Base-by-base conservation (phyloP, 2,329 filamentous ascomycete species). In the Talaromyces sp. region DNA sequence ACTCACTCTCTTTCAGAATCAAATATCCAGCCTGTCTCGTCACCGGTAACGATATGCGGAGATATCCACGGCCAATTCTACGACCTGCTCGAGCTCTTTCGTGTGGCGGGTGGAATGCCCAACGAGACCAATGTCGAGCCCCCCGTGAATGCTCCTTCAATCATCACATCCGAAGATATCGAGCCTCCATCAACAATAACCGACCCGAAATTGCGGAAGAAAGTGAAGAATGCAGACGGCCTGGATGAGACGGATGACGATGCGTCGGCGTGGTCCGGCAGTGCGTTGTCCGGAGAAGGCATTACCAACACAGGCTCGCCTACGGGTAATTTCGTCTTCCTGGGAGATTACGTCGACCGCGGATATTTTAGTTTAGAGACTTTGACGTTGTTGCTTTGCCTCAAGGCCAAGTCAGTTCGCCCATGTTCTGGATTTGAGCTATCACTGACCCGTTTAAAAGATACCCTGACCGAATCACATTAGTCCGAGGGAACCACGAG, bases 11-110 rank as follows among this genome's bases (percentile, higher is more conserved):
- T 38, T 12, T 10, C 67, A 95, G 94, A 99, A 79, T 97, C 92
- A 65, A 99, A 99, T 74, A 97, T 99, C 62, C 94, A 97, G 75
- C 94, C 94, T n/a, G 93, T 99, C 21, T 87, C 89, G 58, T 96
- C 94, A 0, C 94, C 94, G 7, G 94, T 99, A 64, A 99, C 94
- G 5, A 89, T 99, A 64, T 97, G 94, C 72, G 94, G 94, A 72
- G 94, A 99, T 74, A 97, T 99, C 64, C 94, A 99, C 77, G 94
- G 94, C 68, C 94, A 99, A 78, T 97, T 97, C 76, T 97, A 99
- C 78, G 94, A 99, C 75, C 83, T 99, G 10, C 86, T 97, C 63
- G 94, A 99, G 80, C 86, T 99, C 55, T 99, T 99, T 78, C 89
- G 92, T 58, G 93, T 99, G 46, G 92, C 93, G 53, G 94, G 94